phyloP scores from a whole-genome alignment of 2,329 filamentous ascomycete genomes.

The Exophiala dermatitidis region DNA sequence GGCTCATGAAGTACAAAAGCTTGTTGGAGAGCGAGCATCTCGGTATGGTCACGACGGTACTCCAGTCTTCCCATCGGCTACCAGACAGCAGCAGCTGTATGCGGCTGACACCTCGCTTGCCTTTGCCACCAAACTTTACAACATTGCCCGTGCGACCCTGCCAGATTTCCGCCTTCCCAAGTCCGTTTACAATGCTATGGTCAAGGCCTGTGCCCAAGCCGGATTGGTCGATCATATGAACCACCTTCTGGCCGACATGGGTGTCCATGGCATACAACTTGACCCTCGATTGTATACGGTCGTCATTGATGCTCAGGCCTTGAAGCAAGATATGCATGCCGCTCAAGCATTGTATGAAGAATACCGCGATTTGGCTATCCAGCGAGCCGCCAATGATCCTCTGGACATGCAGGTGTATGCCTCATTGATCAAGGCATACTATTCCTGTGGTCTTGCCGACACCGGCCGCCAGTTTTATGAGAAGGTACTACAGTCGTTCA shows the following conservation, averaged over 20 bases:
- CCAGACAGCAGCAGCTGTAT: conserved; percentile 78
- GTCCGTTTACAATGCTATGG: conserved; percentile 76
- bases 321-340: conserved; percentile 70
- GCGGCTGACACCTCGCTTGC: conserved; percentile 80
- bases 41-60: conserved; percentile 82
- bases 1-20: conserved; percentile 63
- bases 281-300: conserved; percentile 76
- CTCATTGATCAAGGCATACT: conserved; percentile 82
- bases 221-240: conserved; percentile 84
- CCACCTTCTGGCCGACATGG: conserved; percentile 85
- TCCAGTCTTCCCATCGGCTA: conserved; percentile 82
- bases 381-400: conserved; percentile 56
- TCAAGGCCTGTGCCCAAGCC: conserved; percentile 76
- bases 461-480: conserved; percentile 80
- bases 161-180: conserved; percentile 61
- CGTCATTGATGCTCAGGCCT: conserved; percentile 92
- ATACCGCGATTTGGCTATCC: conserved; percentile 79
- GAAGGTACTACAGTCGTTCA: conserved; percentile 59
- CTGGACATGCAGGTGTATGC: conserved; percentile 82
- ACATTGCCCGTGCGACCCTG: conserved; percentile 60
- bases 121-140: conserved; percentile 78
- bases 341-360: conserved; percentile 94
- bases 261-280: conserved; percentile 64
- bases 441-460: conserved; percentile 69
- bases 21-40: conserved; percentile 70